Percentiles rank a stretch among this genome's conserved stretches.
Evolutionary conservation across 768 basidiomycete species (phyloP).

Genomic region (Tylopilus intermedius): DNA sequence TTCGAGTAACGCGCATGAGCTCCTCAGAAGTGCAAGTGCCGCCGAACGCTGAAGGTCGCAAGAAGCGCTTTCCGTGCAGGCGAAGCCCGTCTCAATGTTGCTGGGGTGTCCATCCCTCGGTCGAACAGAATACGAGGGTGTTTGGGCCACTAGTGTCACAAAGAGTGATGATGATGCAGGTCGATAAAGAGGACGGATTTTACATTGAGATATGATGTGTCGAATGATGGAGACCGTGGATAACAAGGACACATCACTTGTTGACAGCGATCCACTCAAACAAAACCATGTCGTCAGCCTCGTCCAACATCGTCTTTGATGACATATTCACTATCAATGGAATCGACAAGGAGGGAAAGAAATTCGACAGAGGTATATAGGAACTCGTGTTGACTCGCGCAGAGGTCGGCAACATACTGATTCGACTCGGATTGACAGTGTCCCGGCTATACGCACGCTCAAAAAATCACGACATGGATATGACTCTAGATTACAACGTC

Average conservation of each 20-base stretch:
- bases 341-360: slow-evolving; percentile 91
- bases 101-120: slow-evolving; percentile 37
- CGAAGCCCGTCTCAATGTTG: slow-evolving; percentile 44
- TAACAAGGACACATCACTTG: background rate
- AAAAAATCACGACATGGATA: slow-evolving; percentile 86
- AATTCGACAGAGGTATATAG: slow-evolving; percentile 86
- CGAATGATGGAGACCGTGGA: background rate
- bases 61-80: slow-evolving; percentile 43
- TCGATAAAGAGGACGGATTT: background rate
- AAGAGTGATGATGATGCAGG: background rate
- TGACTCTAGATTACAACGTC: slow-evolving; percentile 91
- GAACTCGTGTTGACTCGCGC: background rate
- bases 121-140: background rate
- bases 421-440: slow-evolving; percentile 44
- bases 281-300: slow-evolving; percentile 46
- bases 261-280: background rate
- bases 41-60: slow-evolving; percentile 19
- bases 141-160: background rate
- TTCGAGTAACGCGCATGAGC: slow-evolving; percentile 31
- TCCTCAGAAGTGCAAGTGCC: background rate
- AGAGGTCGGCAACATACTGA: slow-evolving; percentile 4
- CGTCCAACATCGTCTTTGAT: slow-evolving; percentile 83
- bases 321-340: slow-evolving; percentile 85
- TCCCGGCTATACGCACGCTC: slow-evolving; percentile 88
- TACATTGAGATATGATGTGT: background rate